Conservation (phyloP, 1,284 basidiomycete genomes). For the Takashimella tepidaria region DNA sequence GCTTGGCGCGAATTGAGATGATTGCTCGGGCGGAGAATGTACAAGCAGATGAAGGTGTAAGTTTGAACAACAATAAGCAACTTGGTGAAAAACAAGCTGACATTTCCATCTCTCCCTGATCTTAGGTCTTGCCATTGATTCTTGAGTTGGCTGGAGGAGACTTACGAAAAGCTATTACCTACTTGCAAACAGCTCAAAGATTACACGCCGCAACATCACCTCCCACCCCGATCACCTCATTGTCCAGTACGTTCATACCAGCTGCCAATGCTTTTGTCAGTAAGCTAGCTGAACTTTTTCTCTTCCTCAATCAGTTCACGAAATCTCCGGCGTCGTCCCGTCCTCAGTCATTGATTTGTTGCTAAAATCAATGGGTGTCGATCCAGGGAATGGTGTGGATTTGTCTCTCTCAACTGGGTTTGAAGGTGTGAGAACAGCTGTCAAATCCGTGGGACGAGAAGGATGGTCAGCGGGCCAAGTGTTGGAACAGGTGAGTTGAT, state of each 20-base stretch:
- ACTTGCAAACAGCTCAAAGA: conserved; percentile 90
- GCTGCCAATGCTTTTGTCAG: too few species aligned
- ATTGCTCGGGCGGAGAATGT: conserved; percentile 64
- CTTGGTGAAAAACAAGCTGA: too few species aligned
- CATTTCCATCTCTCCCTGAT: too few species aligned
- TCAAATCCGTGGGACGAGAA: conserved; percentile 70
- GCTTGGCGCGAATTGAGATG: conserved; percentile 67
- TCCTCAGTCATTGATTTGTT: conserved; percentile 65
- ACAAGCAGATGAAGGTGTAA: conserved; percentile 48
- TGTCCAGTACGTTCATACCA: conserved; percentile 42
- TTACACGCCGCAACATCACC: conserved; percentile 65
- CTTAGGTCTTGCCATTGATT: conserved; percentile 45
- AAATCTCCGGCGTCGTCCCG: conserved; percentile 95
- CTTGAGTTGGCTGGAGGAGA: conserved; percentile 71
- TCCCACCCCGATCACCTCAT: conserved; percentile 64
- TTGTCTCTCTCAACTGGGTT: conserved; percentile 59
- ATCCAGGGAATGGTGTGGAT: conserved; percentile 51
- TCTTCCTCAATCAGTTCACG: conserved; percentile 59
- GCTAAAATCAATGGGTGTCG: conserved; percentile 69
- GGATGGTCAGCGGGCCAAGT: conserved; percentile 93
- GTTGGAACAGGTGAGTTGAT: conserved; percentile 65
- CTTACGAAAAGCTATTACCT: conserved; percentile 96
- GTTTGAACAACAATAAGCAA: too few species aligned
- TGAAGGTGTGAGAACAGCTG: conserved; percentile 64
- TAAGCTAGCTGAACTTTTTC: background rate